Evolutionary conservation across 306 rosid species (phyloP).

Genomic region (Sphenostylis stenocarpa): DNA sequence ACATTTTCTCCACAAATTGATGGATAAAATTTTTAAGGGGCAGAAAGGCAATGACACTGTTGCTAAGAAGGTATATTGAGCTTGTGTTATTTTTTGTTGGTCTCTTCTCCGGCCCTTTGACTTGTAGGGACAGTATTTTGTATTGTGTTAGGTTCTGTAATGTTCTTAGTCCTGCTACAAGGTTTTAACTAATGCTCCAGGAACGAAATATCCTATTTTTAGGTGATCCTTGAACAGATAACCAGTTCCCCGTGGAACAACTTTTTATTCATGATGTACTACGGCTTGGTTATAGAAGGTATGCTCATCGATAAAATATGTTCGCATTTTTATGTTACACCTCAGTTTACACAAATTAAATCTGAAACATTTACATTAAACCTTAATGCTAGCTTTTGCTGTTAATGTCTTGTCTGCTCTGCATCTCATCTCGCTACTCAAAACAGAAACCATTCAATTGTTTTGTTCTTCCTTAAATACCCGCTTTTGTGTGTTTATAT

Average conservation of each 20-base stretch:
- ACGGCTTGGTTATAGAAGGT: conserved; percentile 95
- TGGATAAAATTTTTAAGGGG: conserved; percentile 81
- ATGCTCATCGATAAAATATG: conserved; percentile 6
- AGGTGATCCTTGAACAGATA: conserved; percentile 88
- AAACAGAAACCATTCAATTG: not conserved
- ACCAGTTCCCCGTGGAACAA: conserved; percentile 91
- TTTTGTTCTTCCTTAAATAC: not conserved
- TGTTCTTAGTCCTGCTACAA: not conserved
- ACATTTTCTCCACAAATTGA: conserved; percentile 84
- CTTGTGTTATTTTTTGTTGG: conserved; percentile 5
- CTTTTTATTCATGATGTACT: conserved; percentile 79
- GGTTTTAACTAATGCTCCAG: conserved; percentile 16
- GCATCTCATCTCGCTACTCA: not conserved
- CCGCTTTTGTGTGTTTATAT: not conserved
- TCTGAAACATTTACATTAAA: not conserved
- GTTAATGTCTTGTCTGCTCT: conserved; percentile 5
- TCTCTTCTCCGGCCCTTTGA: conserved; percentile 3
- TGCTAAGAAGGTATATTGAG: conserved; percentile 67
- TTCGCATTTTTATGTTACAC: not conserved
- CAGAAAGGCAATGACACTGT: conserved; percentile 70
- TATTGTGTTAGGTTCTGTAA: conserved; percentile 4
- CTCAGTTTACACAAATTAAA: not conserved
- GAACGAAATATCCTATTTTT: conserved; percentile 28
- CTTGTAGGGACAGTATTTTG: not conserved
- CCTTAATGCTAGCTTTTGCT: conserved; percentile 7